These are phyloP conservation scores for Talaromyces ruber DNA, from an alignment of 495 filamentous ascomycete species.

Conservation along the genomic window DNA sequence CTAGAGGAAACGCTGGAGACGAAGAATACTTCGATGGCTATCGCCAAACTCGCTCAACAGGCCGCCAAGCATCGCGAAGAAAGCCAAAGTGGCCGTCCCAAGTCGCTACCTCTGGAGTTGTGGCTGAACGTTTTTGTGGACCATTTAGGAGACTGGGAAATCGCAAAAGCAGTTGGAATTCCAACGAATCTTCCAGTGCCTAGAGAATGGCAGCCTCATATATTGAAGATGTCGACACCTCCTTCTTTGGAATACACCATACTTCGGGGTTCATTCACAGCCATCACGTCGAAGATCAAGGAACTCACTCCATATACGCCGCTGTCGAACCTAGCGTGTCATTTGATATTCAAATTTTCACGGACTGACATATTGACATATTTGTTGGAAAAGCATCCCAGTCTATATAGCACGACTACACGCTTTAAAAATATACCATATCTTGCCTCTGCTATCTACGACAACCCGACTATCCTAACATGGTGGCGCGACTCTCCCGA, in stretches of 20 bases:
- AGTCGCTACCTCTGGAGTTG: slow-evolving; percentile 65
- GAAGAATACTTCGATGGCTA: not conserved
- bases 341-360: slow-evolving; percentile 85
- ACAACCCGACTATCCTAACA: slow-evolving; percentile 72
- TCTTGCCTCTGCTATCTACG: slow-evolving; percentile 78
- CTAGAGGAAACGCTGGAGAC: not conserved
- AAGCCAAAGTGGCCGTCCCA: slow-evolving; percentile 13
- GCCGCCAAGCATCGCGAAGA: slow-evolving; percentile 6
- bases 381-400: slow-evolving; percentile 66
- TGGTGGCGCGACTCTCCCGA: slow-evolving; percentile 79
- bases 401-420: slow-evolving; percentile 75
- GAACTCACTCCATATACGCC: slow-evolving; percentile 59
- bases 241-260: slow-evolving; percentile 72
- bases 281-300: slow-evolving; percentile 59
- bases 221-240: slow-evolving; percentile 39
- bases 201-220: slow-evolving; percentile 57
- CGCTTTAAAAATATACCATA: slow-evolving; percentile 74
- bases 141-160: slow-evolving; percentile 76
- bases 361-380: slow-evolving; percentile 70
- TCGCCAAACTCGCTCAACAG: slow-evolving; percentile 1
- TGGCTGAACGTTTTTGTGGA: slow-evolving; percentile 84
- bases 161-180: slow-evolving; percentile 69
- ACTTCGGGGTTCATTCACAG: slow-evolving; percentile 57
- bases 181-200: slow-evolving; percentile 69
- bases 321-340: slow-evolving; percentile 71